Percentiles rank a stretch among this genome's conserved stretches.
phyloP scores from a whole-genome alignment of 176 grass and related monocot genomes.

The Oryza punctata region DNA sequence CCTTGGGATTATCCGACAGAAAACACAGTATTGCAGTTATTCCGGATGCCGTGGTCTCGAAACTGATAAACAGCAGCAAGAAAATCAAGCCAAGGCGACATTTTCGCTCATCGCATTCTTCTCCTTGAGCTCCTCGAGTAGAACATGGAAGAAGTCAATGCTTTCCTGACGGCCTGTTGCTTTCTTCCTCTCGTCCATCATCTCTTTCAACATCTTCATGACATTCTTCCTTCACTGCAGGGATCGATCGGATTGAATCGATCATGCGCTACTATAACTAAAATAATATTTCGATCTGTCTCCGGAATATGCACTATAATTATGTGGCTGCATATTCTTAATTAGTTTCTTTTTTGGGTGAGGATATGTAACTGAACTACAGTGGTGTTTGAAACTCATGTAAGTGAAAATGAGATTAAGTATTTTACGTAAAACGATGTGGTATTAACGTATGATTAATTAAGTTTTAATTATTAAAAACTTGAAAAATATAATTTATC shows the following conservation, averaged over 20 bases:
- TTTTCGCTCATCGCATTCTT: neutral
- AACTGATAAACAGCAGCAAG: neutral
- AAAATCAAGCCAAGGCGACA: neutral
- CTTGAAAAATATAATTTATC: too few species aligned
- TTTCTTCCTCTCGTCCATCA: neutral
- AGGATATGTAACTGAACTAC: too few species aligned
- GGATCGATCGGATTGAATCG: neutral
- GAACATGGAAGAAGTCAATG: neutral
- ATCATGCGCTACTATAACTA: too few species aligned
- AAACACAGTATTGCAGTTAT: constrained; percentile 31
- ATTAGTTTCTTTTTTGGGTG: too few species aligned
- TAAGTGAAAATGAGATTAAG: too few species aligned
- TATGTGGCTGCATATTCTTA: too few species aligned
- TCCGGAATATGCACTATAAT: too few species aligned
- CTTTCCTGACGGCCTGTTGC: neutral
- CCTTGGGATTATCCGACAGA: neutral
- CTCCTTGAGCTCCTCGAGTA: neutral
- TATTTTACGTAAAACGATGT: too few species aligned
- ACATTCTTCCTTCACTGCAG: constrained; percentile 42
- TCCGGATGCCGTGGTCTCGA: constrained; percentile 15
- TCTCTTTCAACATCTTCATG: constrained; percentile 13
- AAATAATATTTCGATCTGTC: too few species aligned
- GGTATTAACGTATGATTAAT: too few species aligned
- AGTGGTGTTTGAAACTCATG: too few species aligned
- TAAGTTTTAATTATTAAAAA: too few species aligned